A percentile compares a stretch with the other conserved stretches of the same genome.
Conservation (phyloP, 192 early-diverging fungal genomes). For the Paraglomus brasilianum region DNA sequence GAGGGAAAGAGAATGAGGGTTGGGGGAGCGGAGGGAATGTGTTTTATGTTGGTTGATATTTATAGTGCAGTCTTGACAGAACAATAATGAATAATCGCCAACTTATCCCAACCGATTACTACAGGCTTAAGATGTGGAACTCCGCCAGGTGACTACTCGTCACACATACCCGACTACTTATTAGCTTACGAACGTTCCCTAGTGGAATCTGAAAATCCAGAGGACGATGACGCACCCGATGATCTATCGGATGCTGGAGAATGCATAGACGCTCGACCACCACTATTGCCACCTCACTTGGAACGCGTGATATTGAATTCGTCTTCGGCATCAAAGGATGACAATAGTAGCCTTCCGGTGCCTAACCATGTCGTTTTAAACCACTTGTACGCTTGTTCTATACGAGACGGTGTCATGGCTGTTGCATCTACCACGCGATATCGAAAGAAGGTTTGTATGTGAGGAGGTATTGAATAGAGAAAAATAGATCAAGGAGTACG, state of each 20-base stretch:
- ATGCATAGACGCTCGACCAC: constrained; percentile 59
- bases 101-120: not conserved
- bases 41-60: too few species aligned
- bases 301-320: constrained; percentile 91
- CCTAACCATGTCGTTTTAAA: constrained; percentile 94
- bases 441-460: constrained; percentile 71
- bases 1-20: too few species aligned
- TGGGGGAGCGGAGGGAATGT: too few species aligned
- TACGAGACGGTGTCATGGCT: constrained; percentile 95
- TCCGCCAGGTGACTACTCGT: constrained; percentile 39
- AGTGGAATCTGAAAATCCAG: not conserved
- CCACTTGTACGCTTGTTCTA: constrained; percentile 94
- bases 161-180: constrained; percentile 38
- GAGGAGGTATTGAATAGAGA: too few species aligned
- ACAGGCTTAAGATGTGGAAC: constrained; percentile 26
- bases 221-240: constrained; percentile 7
- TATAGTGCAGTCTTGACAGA: too few species aligned
- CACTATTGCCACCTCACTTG: constrained; percentile 87
- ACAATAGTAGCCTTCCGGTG: constrained; percentile 77
- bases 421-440: constrained; percentile 88
- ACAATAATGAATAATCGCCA: too few species aligned
- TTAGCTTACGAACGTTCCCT: constrained; percentile 30
- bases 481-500: too few species aligned
- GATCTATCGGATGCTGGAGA: constrained; percentile 27
- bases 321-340: constrained; percentile 64